A percentile compares a stretch with the other conserved stretches of the same genome.
Evolutionary conservation across 176 grass and related monocot genomes (phyloP).

Genomic region (Sorghum bicolor): DNA sequence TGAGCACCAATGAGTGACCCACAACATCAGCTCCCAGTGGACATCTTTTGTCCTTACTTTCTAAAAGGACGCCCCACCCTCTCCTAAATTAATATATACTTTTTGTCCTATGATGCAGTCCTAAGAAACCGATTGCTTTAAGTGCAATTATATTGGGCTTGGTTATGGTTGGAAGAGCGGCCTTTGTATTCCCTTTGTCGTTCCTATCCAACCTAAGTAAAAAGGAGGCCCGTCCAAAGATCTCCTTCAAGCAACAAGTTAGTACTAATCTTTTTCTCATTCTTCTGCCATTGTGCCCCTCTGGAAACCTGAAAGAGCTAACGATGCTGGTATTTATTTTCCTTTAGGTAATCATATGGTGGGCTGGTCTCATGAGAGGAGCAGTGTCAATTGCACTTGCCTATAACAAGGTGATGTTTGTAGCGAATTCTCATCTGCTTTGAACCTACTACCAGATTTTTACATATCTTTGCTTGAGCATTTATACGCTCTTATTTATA

Average conservation of each 20-base stretch:
- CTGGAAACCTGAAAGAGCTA: slow-evolving; percentile 2
- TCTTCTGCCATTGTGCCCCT: slow-evolving; percentile 11
- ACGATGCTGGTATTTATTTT: slow-evolving; percentile 29
- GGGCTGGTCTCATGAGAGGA: slow-evolving; percentile 99
- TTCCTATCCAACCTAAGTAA: slow-evolving; percentile 75
- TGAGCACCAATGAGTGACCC: background rate
- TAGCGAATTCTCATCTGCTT: slow-evolving; percentile 20
- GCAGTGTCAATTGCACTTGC: slow-evolving; percentile 99
- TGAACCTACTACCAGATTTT: background rate
- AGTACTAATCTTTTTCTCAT: slow-evolving; percentile 27
- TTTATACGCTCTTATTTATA: slow-evolving; percentile 15
- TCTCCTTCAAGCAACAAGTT: slow-evolving; percentile 88
- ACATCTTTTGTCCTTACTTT: slow-evolving; percentile 19
- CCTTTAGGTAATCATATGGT: slow-evolving; percentile 78
- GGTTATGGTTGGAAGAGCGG: slow-evolving; percentile 89
- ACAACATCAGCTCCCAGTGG: background rate
- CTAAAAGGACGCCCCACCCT: background rate
- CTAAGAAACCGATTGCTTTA: slow-evolving; percentile 72
- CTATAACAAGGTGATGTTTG: slow-evolving; percentile 85
- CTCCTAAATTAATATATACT: background rate
- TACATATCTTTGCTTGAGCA: slow-evolving; percentile 8
- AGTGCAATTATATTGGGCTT: slow-evolving; percentile 81
- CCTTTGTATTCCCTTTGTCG: slow-evolving; percentile 86
- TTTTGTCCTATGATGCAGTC: slow-evolving; percentile 51
- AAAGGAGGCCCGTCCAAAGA: slow-evolving; percentile 59